Evolutionary conservation across 2,329 filamentous ascomycete species (phyloP).

Genomic region (Aspergillus costaricaensis): DNA sequence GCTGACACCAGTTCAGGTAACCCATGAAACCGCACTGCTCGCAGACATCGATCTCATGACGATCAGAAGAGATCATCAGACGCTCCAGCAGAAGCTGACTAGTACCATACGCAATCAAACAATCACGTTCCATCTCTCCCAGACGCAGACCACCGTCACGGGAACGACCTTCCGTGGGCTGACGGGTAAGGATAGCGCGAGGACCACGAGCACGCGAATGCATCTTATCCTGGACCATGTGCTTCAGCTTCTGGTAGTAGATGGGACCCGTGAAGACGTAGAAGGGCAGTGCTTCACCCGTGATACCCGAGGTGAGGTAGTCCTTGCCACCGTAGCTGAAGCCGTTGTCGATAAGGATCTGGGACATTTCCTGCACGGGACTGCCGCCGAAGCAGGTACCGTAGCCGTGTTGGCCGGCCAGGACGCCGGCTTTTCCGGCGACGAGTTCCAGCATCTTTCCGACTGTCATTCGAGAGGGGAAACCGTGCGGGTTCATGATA

Average conservation of each 20-base stretch:
- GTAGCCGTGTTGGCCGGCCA: constrained; percentile 83
- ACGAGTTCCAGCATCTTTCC: constrained; percentile 96
- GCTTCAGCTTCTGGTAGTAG: constrained; percentile 99
- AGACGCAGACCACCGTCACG: constrained; percentile 87
- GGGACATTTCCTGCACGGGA: constrained; percentile 86
- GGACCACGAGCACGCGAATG: constrained; percentile 91
- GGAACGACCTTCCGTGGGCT: constrained; percentile 94
- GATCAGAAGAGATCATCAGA: constrained; percentile 92
- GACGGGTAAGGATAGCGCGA: constrained; percentile 85
- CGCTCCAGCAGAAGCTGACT: constrained; percentile 89
- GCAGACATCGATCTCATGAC: constrained; percentile 88
- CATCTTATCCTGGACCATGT: constrained; percentile 99
- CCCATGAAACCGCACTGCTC: constrained; percentile 93
- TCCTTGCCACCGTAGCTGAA: constrained; percentile 98
- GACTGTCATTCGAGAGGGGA: constrained; percentile 98
- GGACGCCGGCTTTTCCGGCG: constrained; percentile 87
- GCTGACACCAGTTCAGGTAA: constrained; percentile 91
- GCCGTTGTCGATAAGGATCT: constrained; percentile 79
- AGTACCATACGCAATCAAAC: constrained; percentile 93
- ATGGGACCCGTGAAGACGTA: constrained; percentile 99
- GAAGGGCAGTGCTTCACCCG: constrained; percentile 87
- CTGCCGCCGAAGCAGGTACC: constrained; percentile 83
- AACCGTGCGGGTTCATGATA: constrained; percentile 99
- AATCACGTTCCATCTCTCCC: constrained; percentile 99
- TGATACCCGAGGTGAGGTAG: constrained; percentile 92